phyloP scores from a whole-genome alignment of 345 rosid genomes.

The Lepidium sativum region DNA sequence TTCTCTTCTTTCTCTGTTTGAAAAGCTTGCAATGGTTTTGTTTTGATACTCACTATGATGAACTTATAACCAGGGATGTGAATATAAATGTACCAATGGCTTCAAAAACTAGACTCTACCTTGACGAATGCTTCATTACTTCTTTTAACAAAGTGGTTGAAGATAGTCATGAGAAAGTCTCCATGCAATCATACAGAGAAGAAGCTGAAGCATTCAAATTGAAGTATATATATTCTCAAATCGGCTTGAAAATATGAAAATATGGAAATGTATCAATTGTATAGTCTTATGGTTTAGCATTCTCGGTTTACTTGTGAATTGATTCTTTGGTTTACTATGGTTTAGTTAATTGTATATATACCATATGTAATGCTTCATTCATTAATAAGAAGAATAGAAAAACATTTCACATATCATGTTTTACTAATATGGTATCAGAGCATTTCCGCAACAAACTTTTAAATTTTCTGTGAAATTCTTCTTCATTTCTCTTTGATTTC shows the following conservation, averaged over 20 bases:
- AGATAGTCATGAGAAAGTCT: slow-evolving; percentile 66
- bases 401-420: no score
- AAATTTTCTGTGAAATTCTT: no score
- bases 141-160: slow-evolving; percentile 67
- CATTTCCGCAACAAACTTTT: no score
- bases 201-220: slow-evolving; percentile 74
- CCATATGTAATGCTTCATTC: no score
- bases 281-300: no score
- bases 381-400: no score
- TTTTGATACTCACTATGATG: not conserved
- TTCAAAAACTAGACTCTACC: slow-evolving; percentile 84
- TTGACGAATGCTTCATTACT: slow-evolving; percentile 80
- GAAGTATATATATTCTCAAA: slow-evolving; percentile 70
- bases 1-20: not conserved
- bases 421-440: no score
- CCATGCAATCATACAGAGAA: slow-evolving; percentile 59
- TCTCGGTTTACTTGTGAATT: no score
- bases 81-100: slow-evolving; percentile 75
- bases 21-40: not conserved
- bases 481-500: no score
- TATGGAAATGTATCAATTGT: slow-evolving; percentile 77
- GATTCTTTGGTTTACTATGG: no score
- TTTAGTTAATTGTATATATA: no score
- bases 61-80: slow-evolving; percentile 41
- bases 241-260: slow-evolving; percentile 58